phyloP scores from a whole-genome alignment of 73 alveolate genomes.

The Tetrahymena malaccensis region DNA sequence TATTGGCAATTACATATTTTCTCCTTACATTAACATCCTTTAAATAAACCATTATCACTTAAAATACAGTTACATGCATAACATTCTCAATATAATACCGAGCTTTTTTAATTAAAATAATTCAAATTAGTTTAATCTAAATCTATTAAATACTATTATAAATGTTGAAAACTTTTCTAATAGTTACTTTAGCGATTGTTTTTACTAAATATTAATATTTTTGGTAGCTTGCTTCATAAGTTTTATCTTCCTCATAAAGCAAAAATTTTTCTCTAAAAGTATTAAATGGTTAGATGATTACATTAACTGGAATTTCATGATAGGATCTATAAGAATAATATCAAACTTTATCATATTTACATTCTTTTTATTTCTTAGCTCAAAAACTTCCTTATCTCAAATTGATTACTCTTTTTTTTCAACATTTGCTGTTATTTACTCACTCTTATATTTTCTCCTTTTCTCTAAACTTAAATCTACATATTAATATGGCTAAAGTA shows the following conservation, averaged over 20 bases:
- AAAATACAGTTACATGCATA: background rate
- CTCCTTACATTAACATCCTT: background rate
- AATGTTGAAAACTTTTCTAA: background rate
- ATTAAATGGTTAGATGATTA: background rate
- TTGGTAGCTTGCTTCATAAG: background rate
- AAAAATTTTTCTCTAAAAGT: background rate
- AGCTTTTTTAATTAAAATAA: background rate
- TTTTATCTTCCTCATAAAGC: background rate
- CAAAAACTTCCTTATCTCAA: background rate
- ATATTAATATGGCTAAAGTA: no score
- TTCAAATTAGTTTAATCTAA: background rate
- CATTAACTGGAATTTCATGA: background rate
- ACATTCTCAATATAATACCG: background rate
- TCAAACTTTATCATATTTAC: background rate
- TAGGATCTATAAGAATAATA: background rate
- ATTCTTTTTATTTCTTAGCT: background rate
- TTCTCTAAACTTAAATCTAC: no score
- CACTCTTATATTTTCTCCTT: background rate
- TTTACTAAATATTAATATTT: no score
- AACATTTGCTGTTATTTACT: background rate
- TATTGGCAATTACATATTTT: background rate
- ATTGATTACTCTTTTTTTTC: background rate
- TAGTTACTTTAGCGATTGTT: background rate
- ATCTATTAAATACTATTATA: background rate
- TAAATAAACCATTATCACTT: background rate